A percentile compares a stretch with the other conserved stretches of the same genome.
These are phyloP conservation scores for Monosporascus sp. DNA, from an alignment of 2,329 filamentous ascomycete species.

Conservation along the genomic window DNA sequence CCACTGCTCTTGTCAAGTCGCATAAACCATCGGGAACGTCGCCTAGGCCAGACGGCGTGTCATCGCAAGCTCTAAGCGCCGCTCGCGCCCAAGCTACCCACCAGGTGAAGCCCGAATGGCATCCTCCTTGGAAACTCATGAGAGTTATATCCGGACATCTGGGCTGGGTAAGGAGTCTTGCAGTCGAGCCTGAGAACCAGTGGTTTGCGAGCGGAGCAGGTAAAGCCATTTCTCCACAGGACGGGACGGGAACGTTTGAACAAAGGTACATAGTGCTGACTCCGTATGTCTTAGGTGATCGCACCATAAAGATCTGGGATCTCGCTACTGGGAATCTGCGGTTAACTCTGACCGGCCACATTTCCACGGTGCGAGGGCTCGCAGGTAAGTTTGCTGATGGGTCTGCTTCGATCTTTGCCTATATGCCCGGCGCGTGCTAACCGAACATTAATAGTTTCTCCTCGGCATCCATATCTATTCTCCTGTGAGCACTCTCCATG, in stretches of 20 bases:
- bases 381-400: constrained; percentile 42
- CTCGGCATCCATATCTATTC: constrained; percentile 92
- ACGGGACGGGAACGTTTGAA: too few relatives aligned
- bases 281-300: constrained; percentile 50
- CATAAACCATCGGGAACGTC: constrained; percentile 2
- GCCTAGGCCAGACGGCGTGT: not conserved
- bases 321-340: constrained; percentile 79
- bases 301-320: constrained; percentile 99
- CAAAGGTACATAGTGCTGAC: not conserved
- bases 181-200: constrained; percentile 92
- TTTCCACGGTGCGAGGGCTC: constrained; percentile 82
- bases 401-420: not conserved
- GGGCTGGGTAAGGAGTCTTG: constrained; percentile 86
- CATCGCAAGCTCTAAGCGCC: constrained; percentile 22
- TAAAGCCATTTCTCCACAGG: not conserved
- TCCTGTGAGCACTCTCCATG: constrained; percentile 52
- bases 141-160: constrained; percentile 94
- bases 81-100: constrained; percentile 33
- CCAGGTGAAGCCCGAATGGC: constrained; percentile 80
- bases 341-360: constrained; percentile 88
- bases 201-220: constrained; percentile 94
- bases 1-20: constrained; percentile 33
- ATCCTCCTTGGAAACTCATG: constrained; percentile 97
- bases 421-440: constrained; percentile 4
- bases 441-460: constrained; percentile 93